These are phyloP conservation scores for Hypoxylon lenormandii DNA, from an alignment of 495 filamentous ascomycete species.

Conservation along the genomic window DNA sequence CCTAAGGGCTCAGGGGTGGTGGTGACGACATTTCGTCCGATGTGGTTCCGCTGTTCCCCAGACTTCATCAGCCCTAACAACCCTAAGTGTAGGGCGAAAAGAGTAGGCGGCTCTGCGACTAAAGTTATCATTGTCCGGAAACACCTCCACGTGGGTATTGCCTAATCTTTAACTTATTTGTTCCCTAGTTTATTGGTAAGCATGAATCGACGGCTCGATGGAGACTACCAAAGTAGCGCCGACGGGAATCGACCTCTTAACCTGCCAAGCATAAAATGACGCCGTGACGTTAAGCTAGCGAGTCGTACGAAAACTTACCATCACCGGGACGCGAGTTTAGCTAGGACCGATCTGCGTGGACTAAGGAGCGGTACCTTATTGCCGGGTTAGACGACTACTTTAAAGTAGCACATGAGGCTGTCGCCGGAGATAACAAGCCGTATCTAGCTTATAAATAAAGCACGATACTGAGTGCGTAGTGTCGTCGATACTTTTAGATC, in stretches of 20 bases:
- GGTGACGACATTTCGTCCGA: no score
- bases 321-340: neutral
- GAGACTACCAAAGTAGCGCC: neutral
- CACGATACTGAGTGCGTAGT: no score
- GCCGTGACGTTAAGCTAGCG: neutral
- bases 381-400: neutral
- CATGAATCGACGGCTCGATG: no score
- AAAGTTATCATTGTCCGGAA: conserved; percentile 9
- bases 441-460: no score
- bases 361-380: neutral
- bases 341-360: neutral
- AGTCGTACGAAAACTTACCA: neutral
- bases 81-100: neutral
- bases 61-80: conserved; percentile 27
- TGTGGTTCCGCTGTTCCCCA: conserved; percentile 10
- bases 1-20: no score
- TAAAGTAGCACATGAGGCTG: neutral
- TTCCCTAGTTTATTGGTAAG: no score
- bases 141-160: conserved; percentile 7
- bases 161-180: no score
- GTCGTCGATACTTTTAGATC: no score
- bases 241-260: no score
- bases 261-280: neutral
- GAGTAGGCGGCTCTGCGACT: conserved; percentile 31
- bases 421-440: no score